A percentile compares a stretch with the other conserved stretches of the same genome.
Conservation (phyloP, 257 asterid genomes). For the Asclepias syriaca region DNA sequence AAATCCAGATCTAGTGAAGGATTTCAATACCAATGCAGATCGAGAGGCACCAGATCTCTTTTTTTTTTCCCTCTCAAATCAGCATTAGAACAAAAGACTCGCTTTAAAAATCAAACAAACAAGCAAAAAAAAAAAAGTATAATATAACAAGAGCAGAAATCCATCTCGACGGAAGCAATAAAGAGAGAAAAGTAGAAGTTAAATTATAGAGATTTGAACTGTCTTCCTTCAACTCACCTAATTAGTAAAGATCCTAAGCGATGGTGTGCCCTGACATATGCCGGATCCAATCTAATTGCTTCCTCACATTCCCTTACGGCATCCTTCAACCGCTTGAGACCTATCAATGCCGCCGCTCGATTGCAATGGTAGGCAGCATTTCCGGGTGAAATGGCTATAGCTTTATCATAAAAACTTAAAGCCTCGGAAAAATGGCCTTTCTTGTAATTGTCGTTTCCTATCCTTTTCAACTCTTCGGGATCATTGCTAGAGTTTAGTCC, state of each 20-base stretch:
- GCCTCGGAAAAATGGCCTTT: constrained; percentile 69
- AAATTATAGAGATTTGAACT: constrained; percentile 17
- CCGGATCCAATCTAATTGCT: constrained; percentile 85
- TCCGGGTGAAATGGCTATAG: constrained; percentile 55
- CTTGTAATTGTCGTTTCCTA: constrained; percentile 67
- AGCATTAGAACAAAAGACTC: neutral
- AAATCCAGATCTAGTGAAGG: constrained; percentile 19
- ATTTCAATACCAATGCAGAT: constrained; percentile 15
- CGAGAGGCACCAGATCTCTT: constrained; percentile 9
- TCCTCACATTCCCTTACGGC: constrained; percentile 81
- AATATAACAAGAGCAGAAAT: neutral
- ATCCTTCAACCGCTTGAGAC: constrained; percentile 48
- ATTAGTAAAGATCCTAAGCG: constrained; percentile 78
- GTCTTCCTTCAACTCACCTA: constrained; percentile 51
- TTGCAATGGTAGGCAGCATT: constrained; percentile 75
- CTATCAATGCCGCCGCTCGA: constrained; percentile 78
- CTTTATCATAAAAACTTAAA: constrained; percentile 64
- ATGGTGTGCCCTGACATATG: constrained; percentile 74
- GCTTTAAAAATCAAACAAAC: neutral
- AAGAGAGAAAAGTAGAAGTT: constrained; percentile 13
- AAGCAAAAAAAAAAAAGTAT: neutral
- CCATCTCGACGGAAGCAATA: neutral
- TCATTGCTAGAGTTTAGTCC: constrained; percentile 32
- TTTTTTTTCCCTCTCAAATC: neutral
- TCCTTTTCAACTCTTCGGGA: constrained; percentile 79